Evolutionary conservation across 2,329 filamentous ascomycete genomes (phyloP).

Genomic region (Fusarium sp.): DNA sequence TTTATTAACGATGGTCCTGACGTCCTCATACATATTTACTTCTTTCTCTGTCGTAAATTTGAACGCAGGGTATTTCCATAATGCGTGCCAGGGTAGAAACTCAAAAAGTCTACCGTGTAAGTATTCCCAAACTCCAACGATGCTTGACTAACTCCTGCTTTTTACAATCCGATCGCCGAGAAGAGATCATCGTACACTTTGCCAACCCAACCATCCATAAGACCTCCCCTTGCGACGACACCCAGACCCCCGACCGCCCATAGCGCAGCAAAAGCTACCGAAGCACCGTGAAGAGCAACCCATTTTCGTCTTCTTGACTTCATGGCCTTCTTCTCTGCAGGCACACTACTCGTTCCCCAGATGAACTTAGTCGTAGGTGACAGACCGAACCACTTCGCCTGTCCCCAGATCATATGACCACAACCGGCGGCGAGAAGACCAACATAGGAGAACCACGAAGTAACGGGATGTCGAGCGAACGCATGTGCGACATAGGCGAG

Average conservation of each 20-base stretch:
- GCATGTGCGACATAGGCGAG: constrained; percentile 87
- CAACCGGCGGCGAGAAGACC: constrained; percentile 74
- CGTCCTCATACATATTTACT: not conserved
- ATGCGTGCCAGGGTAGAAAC: constrained; percentile 33
- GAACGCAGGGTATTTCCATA: constrained; percentile 42
- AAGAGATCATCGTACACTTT: constrained; percentile 80
- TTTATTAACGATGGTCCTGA: not conserved
- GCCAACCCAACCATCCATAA: constrained; percentile 81
- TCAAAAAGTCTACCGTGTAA: constrained; percentile 34
- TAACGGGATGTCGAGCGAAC: constrained; percentile 75
- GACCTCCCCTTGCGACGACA: constrained; percentile 78
- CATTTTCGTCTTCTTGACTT: constrained; percentile 72
- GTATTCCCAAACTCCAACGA: constrained; percentile 42
- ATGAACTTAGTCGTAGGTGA: constrained; percentile 67
- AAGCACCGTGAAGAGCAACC: constrained; percentile 76
- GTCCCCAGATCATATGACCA: constrained; percentile 86
- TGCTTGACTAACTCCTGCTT: constrained; percentile 6
- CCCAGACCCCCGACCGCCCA: constrained; percentile 88
- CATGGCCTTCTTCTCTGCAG: constrained; percentile 63
- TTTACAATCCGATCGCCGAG: constrained; percentile 49
- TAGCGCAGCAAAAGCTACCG: constrained; percentile 67
- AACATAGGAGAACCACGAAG: constrained; percentile 76
- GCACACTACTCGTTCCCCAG: constrained; percentile 55
- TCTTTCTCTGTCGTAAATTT: constrained; percentile 13
- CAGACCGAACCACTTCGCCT: constrained; percentile 81